Evolutionary conservation across 2,329 filamentous ascomycete genomes (phyloP).

Genomic region (Xylaria multiplex): DNA sequence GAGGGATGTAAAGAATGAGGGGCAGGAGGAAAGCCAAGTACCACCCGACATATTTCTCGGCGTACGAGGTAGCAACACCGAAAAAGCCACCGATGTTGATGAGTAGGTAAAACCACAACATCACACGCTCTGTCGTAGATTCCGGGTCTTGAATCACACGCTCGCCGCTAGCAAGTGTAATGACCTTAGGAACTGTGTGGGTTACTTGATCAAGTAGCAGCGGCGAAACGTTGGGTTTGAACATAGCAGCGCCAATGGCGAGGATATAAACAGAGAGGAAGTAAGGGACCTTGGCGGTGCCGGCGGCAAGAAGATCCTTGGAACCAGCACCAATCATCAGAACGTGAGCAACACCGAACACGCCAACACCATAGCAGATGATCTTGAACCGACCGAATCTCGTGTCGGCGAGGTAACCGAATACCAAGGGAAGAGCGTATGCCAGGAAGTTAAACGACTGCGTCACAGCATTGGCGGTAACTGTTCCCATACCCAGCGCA

Average conservation of each 20-base stretch:
- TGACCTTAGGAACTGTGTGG: constrained; percentile 63
- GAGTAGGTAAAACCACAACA: constrained; percentile 70
- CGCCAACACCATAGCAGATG: constrained; percentile 74
- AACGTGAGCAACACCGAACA: constrained; percentile 75
- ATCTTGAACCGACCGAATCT: constrained; percentile 76
- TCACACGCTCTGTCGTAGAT: constrained; percentile 71
- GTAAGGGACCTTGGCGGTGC: constrained; percentile 61
- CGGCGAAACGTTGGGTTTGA: constrained; percentile 79
- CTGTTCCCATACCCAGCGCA: constrained; percentile 67
- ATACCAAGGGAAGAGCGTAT: constrained; percentile 66
- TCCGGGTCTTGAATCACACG: constrained; percentile 75
- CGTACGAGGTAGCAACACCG: constrained; percentile 62
- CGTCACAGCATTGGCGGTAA: constrained; percentile 61
- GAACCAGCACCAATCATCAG: constrained; percentile 71
- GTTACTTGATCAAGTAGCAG: constrained; percentile 74
- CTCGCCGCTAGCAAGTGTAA: constrained; percentile 64
- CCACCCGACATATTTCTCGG: constrained; percentile 63
- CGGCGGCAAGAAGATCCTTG: constrained; percentile 56
- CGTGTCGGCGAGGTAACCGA: constrained; percentile 71
- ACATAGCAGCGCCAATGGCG: constrained; percentile 71
- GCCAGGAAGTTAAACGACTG: constrained; percentile 67
- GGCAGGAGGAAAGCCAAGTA: constrained; percentile 59
- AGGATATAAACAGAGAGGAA: constrained; percentile 63
- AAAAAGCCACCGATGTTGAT: constrained; percentile 66
- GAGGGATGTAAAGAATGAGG: constrained; percentile 57